A percentile compares a stretch with the other conserved stretches of the same genome.
These are phyloP conservation scores for Tillandsia leiboldiana DNA, from an alignment of 176 grass and related monocot species.

Conservation along the genomic window DNA sequence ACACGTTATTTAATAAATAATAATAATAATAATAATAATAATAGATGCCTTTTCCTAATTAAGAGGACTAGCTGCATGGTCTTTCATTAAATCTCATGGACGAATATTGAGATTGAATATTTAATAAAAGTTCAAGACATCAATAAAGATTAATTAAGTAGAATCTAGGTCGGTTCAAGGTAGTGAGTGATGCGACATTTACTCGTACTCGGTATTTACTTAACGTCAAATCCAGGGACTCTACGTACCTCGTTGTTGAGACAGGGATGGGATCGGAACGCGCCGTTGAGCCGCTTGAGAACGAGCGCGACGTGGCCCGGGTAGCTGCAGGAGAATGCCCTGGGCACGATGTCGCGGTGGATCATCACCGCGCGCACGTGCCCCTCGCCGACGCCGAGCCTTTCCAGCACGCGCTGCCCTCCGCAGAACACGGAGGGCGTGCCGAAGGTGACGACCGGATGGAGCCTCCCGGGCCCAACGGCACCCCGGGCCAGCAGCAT, in stretches of 20 bases:
- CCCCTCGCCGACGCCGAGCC: slow-evolving; percentile 46
- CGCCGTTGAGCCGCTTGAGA: slow-evolving; percentile 70
- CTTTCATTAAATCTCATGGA: too few relatives aligned
- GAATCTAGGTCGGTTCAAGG: too few relatives aligned
- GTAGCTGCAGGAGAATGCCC: slow-evolving; percentile 85
- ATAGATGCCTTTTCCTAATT: too few relatives aligned
- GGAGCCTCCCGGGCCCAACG: slow-evolving; percentile 30
- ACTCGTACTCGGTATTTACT: too few relatives aligned
- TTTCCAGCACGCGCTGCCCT: slow-evolving; percentile 63
- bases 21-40: too few relatives aligned
- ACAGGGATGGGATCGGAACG: slow-evolving; percentile 76
- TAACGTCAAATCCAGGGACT: neutral
- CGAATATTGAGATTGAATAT: too few relatives aligned
- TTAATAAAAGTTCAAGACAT: too few relatives aligned
- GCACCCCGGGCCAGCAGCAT: slow-evolving; percentile 65
- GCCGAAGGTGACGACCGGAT: slow-evolving; percentile 84
- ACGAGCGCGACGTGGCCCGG: slow-evolving; percentile 75
- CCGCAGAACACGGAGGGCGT: slow-evolving; percentile 88
- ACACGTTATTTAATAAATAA: too few relatives aligned
- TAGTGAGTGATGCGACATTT: too few relatives aligned
- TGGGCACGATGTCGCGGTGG: slow-evolving; percentile 89
- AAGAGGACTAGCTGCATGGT: too few relatives aligned
- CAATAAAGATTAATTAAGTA: too few relatives aligned
- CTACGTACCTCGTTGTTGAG: slow-evolving; percentile 58
- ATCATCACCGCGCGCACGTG: slow-evolving; percentile 69